Evolutionary conservation across 2,329 filamentous ascomycete species (phyloP).

Genomic region (Ophiostoma himal-ulmi): DNA sequence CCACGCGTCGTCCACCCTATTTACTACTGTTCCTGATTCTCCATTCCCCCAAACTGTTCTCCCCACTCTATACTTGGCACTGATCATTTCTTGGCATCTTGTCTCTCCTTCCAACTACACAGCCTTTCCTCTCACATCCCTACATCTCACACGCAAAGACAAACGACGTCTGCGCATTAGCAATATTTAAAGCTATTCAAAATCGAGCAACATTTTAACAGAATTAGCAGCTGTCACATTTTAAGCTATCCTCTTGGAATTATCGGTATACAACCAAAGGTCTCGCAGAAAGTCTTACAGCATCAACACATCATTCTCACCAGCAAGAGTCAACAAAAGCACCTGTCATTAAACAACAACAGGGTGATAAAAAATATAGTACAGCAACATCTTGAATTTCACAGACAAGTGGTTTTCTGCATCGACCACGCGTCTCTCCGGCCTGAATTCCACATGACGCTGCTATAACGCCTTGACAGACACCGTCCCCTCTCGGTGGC

Average conservation of each 20-base stretch:
- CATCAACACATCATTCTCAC: neutral
- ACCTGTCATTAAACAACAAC: neutral
- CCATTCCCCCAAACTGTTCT: neutral
- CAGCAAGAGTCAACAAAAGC: neutral
- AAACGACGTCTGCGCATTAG: neutral
- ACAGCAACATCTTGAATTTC: neutral
- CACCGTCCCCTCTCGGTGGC: neutral
- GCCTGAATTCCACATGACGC: neutral
- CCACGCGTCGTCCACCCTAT: neutral
- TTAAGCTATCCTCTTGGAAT: neutral
- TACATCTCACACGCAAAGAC: neutral
- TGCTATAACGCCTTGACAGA: conserved; percentile 1
- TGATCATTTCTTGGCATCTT: neutral
- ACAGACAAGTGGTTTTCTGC: neutral
- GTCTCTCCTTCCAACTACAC: conserved; percentile 1
- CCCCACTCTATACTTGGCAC: neutral
- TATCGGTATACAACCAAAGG: too few relatives aligned
- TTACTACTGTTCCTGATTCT: neutral
- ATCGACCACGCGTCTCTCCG: neutral
- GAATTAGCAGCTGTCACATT: neutral
- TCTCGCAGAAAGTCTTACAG: neutral
- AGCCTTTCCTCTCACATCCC: neutral
- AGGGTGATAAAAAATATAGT: neutral
- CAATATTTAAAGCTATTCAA: neutral
- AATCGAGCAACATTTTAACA: neutral